These are phyloP conservation scores for Lasiodiplodia citricola DNA, from an alignment of 2,329 filamentous ascomycete species.

Conservation along the genomic window DNA sequence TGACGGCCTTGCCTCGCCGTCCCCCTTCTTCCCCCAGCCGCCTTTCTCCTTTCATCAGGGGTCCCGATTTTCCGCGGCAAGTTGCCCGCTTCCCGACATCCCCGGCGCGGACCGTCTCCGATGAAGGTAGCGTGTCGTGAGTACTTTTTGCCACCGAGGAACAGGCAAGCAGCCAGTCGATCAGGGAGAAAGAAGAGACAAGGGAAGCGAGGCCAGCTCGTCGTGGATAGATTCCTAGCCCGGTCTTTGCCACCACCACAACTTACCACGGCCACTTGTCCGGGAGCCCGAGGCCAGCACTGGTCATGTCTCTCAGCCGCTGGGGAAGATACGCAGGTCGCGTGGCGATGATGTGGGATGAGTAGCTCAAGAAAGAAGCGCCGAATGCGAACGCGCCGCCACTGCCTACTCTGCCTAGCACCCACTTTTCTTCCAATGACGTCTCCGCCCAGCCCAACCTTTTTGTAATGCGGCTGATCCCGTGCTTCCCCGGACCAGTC, in stretches of 20 bases:
- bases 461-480: not conserved
- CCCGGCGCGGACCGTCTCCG: conserved; percentile 13
- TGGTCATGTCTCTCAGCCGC: not conserved
- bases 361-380: conserved; percentile 1
- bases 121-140: not conserved
- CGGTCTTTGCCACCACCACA: too few relatives aligned
- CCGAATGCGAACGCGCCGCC: conserved; percentile 4
- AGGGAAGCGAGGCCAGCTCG: too few relatives aligned
- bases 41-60: not conserved
- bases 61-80: not conserved
- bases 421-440: conserved; percentile 2
- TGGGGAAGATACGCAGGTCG: not conserved
- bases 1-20: not conserved
- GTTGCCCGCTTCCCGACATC: conserved; percentile 5
- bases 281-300: too few relatives aligned
- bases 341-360: not conserved
- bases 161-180: not conserved
- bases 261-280: too few relatives aligned
- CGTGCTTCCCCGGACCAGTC: conserved; percentile 5
- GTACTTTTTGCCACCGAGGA: not conserved
- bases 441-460: not conserved
- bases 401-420: not conserved
- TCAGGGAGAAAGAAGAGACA: too few relatives aligned
- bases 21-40: not conserved
- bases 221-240: too few relatives aligned